Base-by-base conservation (phyloP, 345 rosid genomes). In the Noccaea caerulescens region DNA sequence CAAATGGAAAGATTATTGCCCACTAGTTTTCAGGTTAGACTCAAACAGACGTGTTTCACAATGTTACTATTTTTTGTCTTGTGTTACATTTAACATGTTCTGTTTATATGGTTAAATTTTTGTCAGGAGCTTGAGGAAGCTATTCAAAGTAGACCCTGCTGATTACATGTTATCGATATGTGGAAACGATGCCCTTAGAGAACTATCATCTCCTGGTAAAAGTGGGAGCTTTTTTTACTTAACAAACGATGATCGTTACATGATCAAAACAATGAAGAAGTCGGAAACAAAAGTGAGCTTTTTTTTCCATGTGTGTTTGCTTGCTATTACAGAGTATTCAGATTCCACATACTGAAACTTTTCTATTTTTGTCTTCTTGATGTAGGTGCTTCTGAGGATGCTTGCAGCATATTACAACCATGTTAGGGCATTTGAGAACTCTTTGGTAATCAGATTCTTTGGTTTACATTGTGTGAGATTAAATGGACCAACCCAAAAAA, bases 1-100 rank as follows among this genome's bases (percentile, higher is more conserved):
- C 69, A 93, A 75, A 77, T 91, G 98, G 98, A 93, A 93, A 81
- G 98, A 93, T 67, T 93, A 93, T 57, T 91, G 98, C 69, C 98
- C 97, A n/a, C 76, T 91, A 58, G 98, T 93, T 72, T 93, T 93
- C 87, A 87, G 98, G 98, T 92, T 16, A 66, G 69, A 18, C 70
- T 49, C 10, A 10, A 33, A 58, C 43, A 36, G 9, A 25, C 25
- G 7, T 27, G 44, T 45, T 62, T 54, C 57, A 33, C 38, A 39
- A 13, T 51, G 25, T 2, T 51, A 73, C 20, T 20, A 58, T 42
- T 12, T 18, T 9, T n/a, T 57, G 39, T 42, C 20, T 50, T 66
- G 13, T 20, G 4, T 20, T 66, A 32, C n/a, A 5, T 49, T 33
- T 60, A 25, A 42, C 46, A 55, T 68, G 49, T 78, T 36, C 25